Base-by-base conservation (phyloP, 148 eudicot species). In the Cornus suecica region DNA sequence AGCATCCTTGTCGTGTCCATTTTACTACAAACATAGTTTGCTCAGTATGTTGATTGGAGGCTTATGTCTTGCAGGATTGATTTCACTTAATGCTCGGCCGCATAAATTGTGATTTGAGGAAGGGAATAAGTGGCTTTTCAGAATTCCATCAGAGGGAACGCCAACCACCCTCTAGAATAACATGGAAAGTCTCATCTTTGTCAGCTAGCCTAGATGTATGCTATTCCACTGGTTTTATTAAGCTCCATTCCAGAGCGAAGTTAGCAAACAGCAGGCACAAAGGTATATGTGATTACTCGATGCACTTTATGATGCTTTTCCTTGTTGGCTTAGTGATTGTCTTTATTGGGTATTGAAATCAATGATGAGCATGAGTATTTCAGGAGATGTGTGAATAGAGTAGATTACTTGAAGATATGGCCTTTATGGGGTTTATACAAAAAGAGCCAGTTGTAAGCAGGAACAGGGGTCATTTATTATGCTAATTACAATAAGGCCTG, bases 61-160 rank as follows among this genome's bases (percentile, higher is more conserved):
- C 42, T 24, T 41, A 10, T 77, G 22, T 37, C 31, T 65, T 78
- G 76, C 81, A 80, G 90, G 79, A 69, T 76, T 78, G 65, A 37
- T 69, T 26, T 79, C 73, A 25, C 28, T 74, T 63, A 74, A 87
- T 90, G 90, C 82, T 83, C 32, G 78, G 77, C 69, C 83, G 77
- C 42, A 78, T 84, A 34, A 80, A 65, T 79, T 75, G 69, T 73
- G 68, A 80, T 70, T 31, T 76, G 52, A 88, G 84, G 80, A 84
- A 77, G 66, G 87, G 77, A 66, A 18, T 79, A 71, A 69, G 80
- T 74, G 84, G 82, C 7, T 52, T 79, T 72, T 77, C 86, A 9
- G 32, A 71, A 31, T 84, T 82, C 70, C 63, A 42, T 62, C 76
- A 32, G 67, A 83, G 76, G 74, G 79, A 83, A 37, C 64, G 75